phyloP scores from a whole-genome alignment of 352 stramenopile genomes.

The Stramenopiles sp. region DNA sequence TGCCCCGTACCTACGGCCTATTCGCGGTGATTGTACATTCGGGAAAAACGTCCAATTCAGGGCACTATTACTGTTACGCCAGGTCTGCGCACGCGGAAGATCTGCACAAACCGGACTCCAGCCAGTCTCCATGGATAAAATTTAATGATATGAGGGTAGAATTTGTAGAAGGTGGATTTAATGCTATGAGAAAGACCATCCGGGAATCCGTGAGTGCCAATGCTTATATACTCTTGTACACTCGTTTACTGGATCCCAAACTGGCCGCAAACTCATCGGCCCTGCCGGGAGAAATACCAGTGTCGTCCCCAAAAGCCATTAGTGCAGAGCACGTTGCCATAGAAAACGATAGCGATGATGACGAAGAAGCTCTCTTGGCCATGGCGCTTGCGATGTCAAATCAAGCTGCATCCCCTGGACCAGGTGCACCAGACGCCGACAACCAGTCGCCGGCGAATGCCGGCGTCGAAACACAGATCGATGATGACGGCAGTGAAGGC shows the following conservation, averaged over 20 bases:
- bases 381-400: not conserved
- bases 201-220: not conserved
- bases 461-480: too few species aligned
- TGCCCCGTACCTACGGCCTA: slow-evolving; percentile 46
- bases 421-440: too few species aligned
- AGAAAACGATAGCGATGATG: not conserved
- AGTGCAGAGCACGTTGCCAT: not conserved
- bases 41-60: slow-evolving; percentile 57
- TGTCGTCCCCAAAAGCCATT: not conserved
- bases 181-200: not conserved
- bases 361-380: not conserved
- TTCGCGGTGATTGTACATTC: slow-evolving; percentile 67
- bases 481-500: too few species aligned
- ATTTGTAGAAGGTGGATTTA: not conserved
- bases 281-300: not conserved
- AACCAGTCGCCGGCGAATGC: too few species aligned
- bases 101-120: slow-evolving; percentile 48
- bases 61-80: slow-evolving; percentile 69
- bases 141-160: slow-evolving; percentile 42
- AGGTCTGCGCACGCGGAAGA: slow-evolving; percentile 46
- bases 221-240: not conserved
- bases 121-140: slow-evolving; percentile 58
- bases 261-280: not conserved
- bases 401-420: too few species aligned
- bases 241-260: not conserved